Conservation (phyloP, 2,329 filamentous ascomycete genomes). For the Cordyceps tenuipes region DNA sequence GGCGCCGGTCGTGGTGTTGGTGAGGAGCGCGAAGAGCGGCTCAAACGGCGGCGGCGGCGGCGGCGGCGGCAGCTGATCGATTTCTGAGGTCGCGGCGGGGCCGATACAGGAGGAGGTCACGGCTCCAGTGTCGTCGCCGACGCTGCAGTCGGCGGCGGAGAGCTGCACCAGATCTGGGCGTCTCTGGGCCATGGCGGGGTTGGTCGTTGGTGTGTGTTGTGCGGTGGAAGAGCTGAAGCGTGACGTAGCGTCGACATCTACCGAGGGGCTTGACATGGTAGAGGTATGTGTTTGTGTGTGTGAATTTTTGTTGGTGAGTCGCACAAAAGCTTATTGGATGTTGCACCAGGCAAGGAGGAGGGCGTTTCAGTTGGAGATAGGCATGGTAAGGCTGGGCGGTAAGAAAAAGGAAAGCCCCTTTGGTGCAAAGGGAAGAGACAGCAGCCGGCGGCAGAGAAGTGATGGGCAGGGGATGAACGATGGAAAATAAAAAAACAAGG, state of each 20-base stretch:
- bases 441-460: too few species aligned
- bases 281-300: not conserved
- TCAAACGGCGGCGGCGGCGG: slow-evolving; percentile 44
- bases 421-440: too few species aligned
- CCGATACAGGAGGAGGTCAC: not conserved
- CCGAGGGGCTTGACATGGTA: slow-evolving; percentile 3
- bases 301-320: not conserved
- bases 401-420: too few species aligned
- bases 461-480: not conserved
- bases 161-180: not conserved
- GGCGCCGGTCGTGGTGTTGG: slow-evolving; percentile 63
- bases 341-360: not conserved
- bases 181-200: not conserved
- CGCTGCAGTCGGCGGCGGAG: slow-evolving; percentile 7
- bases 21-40: slow-evolving; percentile 79
- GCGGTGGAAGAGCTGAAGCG: not conserved
- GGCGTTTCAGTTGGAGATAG: too few species aligned
- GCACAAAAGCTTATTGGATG: not conserved
- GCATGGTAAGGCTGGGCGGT: too few species aligned
- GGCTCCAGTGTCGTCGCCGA: slow-evolving; percentile 1
- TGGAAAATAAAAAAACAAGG: not conserved
- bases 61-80: not conserved
- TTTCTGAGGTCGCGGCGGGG: not conserved
- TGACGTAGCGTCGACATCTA: slow-evolving; percentile 1
- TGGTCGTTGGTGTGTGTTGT: not conserved